Base-by-base conservation (phyloP, 768 basidiomycete species). In the Coprinopsis marcescibilis region DNA sequence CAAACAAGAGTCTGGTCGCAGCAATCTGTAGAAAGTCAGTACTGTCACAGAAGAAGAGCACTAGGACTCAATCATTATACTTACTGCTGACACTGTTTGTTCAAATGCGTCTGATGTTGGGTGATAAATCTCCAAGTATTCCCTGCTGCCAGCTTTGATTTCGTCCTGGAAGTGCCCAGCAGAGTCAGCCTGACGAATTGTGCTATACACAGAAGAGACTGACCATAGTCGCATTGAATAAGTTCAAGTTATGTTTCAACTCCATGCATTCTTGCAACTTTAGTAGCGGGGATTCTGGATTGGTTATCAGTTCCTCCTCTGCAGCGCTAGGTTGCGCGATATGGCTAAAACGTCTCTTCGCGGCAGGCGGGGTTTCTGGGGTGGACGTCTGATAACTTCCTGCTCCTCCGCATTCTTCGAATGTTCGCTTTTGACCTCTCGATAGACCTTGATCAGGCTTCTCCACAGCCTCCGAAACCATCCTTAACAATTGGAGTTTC, bases 201-300 rank as follows among this genome's bases (percentile, higher is more conserved):
- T 4, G 17, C 15, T 17, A 43, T n/a, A 36, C 5, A 20, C 4
- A 13, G 15, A 15, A 40, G 15, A 8, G 15, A 21, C 48, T 8
- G 34, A 56, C 53, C 43, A 48, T 8, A 17, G 56, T 26, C 12
- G 49, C 32, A 2, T 48, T 24, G 34, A 55, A 59, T 6, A 48
- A 17, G 15, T 52, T 41, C 11, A 21, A 19, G 32, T 48, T n/a
- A 40, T 39, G 19, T 52, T 13, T 8, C 50, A 6, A 8, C 35
- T 25, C 55, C 55, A 51, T 13, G 49, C 46, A 2, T 44, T 14
- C 26, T 34, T 44, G 17, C 55, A 34, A 19, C 19, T 6, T 19
- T 14, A 53, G 4, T n/a, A 41, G 25, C 10, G 42, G 29, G 14
- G 42, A 23, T 5, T 29, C n/a, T 15, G 37, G 26, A 26, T 48